phyloP scores from a whole-genome alignment of 768 basidiomycete species.

The Asterophora lycoperdoides region DNA sequence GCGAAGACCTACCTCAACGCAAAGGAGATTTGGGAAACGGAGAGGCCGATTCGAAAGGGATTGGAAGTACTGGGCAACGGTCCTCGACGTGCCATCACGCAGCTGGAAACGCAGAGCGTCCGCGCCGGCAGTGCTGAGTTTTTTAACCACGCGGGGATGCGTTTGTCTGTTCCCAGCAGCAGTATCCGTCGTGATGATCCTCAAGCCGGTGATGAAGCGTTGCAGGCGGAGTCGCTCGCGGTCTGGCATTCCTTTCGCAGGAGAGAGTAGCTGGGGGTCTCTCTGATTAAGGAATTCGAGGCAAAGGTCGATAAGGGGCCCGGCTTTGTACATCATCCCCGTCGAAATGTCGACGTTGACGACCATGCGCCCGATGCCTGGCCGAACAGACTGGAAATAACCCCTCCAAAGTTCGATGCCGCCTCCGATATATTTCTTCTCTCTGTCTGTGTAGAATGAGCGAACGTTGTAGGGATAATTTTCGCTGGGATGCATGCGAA shows the following conservation, averaged over 20 bases:
- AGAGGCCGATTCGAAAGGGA: slow-evolving; percentile 29
- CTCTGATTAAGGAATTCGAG: slow-evolving; percentile 44
- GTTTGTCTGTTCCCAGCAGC: slow-evolving; percentile 1
- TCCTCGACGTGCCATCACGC: slow-evolving; percentile 30
- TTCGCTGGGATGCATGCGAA: slow-evolving; percentile 70
- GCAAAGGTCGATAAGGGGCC: slow-evolving; percentile 54
- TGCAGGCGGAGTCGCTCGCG: slow-evolving; percentile 42
- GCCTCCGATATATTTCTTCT: slow-evolving; percentile 46
- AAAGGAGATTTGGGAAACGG: slow-evolving; percentile 43
- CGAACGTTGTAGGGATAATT: slow-evolving; percentile 69
- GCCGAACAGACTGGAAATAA: slow-evolving; percentile 76
- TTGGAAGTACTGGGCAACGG: slow-evolving; percentile 20
- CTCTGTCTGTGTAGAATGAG: slow-evolving; percentile 65
- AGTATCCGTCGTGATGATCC: slow-evolving; percentile 23
- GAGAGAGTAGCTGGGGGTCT: slow-evolving; percentile 29
- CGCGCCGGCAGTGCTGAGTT: slow-evolving; percentile 49
- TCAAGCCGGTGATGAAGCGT: slow-evolving; percentile 34
- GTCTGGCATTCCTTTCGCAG: slow-evolving; percentile 40
- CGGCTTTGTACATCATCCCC: slow-evolving; percentile 69
- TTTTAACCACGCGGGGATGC: slow-evolving; percentile 48
- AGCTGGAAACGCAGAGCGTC: slow-evolving; percentile 41
- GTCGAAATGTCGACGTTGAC: slow-evolving; percentile 79
- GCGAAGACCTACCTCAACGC: slow-evolving; percentile 45
- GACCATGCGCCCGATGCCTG: slow-evolving; percentile 56
- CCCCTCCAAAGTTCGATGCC: slow-evolving; percentile 76